Conservation (phyloP, 208 protist species). For the Endotrypanum monterogeii region DNA sequence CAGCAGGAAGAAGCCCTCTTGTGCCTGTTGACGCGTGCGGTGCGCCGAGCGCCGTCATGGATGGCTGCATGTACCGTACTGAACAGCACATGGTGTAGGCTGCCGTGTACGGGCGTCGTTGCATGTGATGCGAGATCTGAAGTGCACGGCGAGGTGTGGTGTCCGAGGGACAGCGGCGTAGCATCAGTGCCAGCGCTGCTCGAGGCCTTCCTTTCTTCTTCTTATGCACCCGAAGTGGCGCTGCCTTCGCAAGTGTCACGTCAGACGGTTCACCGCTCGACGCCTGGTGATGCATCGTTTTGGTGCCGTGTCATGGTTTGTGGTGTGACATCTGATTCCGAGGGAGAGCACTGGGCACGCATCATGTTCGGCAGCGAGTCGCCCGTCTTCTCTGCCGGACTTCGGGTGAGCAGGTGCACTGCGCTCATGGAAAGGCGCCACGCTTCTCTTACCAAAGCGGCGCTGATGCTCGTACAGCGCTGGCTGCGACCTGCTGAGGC, state of each 20-base stretch:
- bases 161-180: slow-evolving; percentile 2
- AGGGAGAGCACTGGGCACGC: slow-evolving; percentile 2
- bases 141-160: not conserved
- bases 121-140: not conserved
- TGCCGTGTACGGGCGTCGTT: not conserved
- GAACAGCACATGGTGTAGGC: not conserved
- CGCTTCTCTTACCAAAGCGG: slow-evolving; percentile 1
- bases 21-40: slow-evolving; percentile 15
- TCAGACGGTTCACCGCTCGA: not conserved
- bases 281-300: not conserved
- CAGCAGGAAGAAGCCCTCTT: slow-evolving; percentile 14
- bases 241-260: not conserved
- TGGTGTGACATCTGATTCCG: not conserved
- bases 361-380: slow-evolving; percentile 1
- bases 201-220: slow-evolving; percentile 12
- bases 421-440: not conserved
- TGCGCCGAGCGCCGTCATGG: slow-evolving; percentile 27
- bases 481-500: slow-evolving; percentile 9
- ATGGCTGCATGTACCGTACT: slow-evolving; percentile 10
- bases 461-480: not conserved
- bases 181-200: slow-evolving; percentile 4
- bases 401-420: not conserved
- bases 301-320: slow-evolving; percentile 1
- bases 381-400: not conserved
- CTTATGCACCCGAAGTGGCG: slow-evolving; percentile 6